Conservation (phyloP, 805 yeast species). For the Spathaspora arborariae region DNA sequence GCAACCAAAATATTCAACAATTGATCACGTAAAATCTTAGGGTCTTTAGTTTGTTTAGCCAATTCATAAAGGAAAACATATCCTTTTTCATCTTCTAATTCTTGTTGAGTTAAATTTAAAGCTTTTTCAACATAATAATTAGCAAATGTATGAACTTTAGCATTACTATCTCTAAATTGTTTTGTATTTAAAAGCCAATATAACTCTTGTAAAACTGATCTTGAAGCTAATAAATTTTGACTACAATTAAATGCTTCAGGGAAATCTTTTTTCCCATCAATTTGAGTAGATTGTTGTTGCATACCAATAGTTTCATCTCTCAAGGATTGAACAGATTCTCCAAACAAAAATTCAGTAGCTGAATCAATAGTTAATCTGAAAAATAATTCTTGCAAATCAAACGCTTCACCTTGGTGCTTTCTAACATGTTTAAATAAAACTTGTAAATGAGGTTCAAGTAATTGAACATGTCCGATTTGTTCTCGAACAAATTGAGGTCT, state of each 20-base stretch:
- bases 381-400: conserved; percentile 38
- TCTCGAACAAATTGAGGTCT: conserved; percentile 44
- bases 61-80: conserved; percentile 37
- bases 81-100: conserved; percentile 25
- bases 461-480: conserved; percentile 37
- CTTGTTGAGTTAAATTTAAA: conserved; percentile 20
- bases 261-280: conserved; percentile 31
- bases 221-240: conserved; percentile 26
- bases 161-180: conserved; percentile 20
- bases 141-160: conserved; percentile 24
- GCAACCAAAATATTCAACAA: conserved; percentile 38
- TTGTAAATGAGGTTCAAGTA: conserved; percentile 39
- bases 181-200: conserved; percentile 21
- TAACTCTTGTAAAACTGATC: conserved; percentile 21
- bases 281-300: conserved; percentile 7
- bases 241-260: conserved; percentile 32
- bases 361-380: conserved; percentile 39
- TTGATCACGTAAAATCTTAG: conserved; percentile 33
- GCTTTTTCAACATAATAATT: conserved; percentile 29
- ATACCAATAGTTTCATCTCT: conserved; percentile 21
- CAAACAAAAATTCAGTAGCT: conserved; percentile 40
- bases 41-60: conserved; percentile 35
- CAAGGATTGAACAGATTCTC: conserved; percentile 34
- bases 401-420: conserved; percentile 19
- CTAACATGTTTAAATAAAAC: conserved; percentile 28